Evolutionary conservation across 805 yeast genomes (phyloP), one percentile per base, ranked within the genome.

Genomic region (Deakozyma indianensis): DNA sequence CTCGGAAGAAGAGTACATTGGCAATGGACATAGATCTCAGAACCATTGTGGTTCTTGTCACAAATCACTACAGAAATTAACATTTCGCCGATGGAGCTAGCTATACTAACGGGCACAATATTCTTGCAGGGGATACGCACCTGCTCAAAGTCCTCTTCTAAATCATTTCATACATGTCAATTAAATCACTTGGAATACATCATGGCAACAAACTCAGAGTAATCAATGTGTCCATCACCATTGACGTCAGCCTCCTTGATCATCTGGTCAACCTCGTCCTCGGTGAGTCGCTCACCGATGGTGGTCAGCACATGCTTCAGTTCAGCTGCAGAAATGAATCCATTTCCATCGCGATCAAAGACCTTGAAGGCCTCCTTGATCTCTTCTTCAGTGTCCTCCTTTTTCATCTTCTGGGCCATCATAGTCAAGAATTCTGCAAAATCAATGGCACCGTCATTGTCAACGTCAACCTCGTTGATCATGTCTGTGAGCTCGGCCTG

Each of bases 251-350:
- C 96, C 64, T 92, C 98, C 60, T 82, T 79, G 60, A 92, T 77
- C 96, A 92, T 92, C 66, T 87, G 95, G 58, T 86, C 94, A 45
- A 94, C 97, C 66, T 92, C 98, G 45, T 90, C 94, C 56, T 92
- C 98, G 18, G 95, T 80, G 57, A 92, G 75, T 64, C 85, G 87
- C 68, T 92, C 98, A 59, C 98, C 98, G 62, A 92, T 92, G 5
- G 96, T 85, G 43, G 97, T 92, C 66, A 92, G 78, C 42, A 92
- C 97, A 63, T 90, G 96, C 66, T 94, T 81, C 62, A 92, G 77
- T 69, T 92, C 98, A 49, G 96, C 92, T 52, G 95, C 94, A 48
- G 94, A 82, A 63, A 92, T 92, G 65, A 83, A 83, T 53, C 98
- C 98, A 63, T 92, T 96, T 49, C 96, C 96, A 63, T 92, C 68